These are phyloP conservation scores for Malassezia sympodialis DNA, from an alignment of 1,284 basidiomycete genomes.

Conservation along the genomic window DNA sequence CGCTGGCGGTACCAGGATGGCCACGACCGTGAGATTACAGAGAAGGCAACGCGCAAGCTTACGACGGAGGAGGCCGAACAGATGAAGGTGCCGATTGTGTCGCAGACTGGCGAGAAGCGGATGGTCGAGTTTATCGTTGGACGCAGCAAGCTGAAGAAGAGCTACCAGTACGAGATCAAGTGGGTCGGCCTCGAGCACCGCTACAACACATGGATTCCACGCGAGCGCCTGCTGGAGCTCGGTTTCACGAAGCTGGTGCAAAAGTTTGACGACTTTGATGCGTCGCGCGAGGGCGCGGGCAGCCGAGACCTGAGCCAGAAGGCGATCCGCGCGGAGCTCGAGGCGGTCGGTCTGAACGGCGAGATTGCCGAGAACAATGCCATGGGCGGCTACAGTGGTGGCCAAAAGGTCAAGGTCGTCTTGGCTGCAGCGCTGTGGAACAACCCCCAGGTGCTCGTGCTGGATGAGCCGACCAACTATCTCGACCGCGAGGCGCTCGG, in stretches of 20 bases:
- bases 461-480: constrained; percentile 81
- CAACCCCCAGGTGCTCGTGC: constrained; percentile 43
- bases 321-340: constrained; percentile 46
- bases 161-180: constrained; percentile 88
- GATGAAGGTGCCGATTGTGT: constrained; percentile 79
- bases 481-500: constrained; percentile 59
- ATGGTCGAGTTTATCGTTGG: constrained; percentile 84
- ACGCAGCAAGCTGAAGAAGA: constrained; percentile 91
- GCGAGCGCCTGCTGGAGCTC: constrained; percentile 75
- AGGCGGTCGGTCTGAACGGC: constrained; percentile 77
- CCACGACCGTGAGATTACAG: constrained; percentile 86
- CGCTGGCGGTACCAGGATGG: constrained; percentile 99
- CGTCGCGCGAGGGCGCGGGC: constrained; percentile 59
- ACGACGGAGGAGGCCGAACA: constrained; percentile 75
- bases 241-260: constrained; percentile 85
- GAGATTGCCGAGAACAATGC: constrained; percentile 48
- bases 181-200: constrained; percentile 88
- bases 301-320: constrained; percentile 57
- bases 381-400: constrained; percentile 42
- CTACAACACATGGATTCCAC: constrained; percentile 85
- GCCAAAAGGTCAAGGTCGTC: constrained; percentile 88
- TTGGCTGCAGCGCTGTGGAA: constrained; percentile 48
- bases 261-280: constrained; percentile 93
- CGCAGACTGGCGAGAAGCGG: constrained; percentile 79
- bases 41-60: constrained; percentile 77